These are phyloP conservation scores for Suillus plorans DNA, from an alignment of 768 basidiomycete species.

Conservation along the genomic window DNA sequence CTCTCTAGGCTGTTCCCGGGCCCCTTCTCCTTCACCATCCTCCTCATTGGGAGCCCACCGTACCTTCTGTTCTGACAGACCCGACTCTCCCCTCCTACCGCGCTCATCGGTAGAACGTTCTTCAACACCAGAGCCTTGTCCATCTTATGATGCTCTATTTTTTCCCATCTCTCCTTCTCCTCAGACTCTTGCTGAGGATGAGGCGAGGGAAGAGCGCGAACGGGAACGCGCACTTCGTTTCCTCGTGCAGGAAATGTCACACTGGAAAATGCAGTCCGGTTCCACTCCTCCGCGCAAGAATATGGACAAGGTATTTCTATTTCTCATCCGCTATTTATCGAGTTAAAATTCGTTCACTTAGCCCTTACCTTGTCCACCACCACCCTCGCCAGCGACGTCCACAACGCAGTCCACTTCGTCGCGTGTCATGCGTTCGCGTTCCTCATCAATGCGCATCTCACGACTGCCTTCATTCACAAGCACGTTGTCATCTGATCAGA, in stretches of 20 bases:
- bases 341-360: not conserved
- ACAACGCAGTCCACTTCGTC: conserved; percentile 25
- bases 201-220: conserved; percentile 27
- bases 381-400: conserved; percentile 29
- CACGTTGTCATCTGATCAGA: conserved; percentile 34
- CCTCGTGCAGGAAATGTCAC: conserved; percentile 36
- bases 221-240: conserved; percentile 35
- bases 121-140: conserved; percentile 18
- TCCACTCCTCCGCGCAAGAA: conserved; percentile 13
- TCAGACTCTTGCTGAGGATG: conserved; percentile 9
- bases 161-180: conserved; percentile 21
- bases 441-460: conserved; percentile 29
- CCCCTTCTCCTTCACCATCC: conserved; percentile 28
- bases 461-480: conserved; percentile 34
- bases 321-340: not conserved
- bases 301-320: conserved; percentile 9
- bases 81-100: conserved; percentile 32
- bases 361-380: conserved; percentile 16
- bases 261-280: conserved; percentile 18
- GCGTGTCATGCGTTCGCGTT: conserved; percentile 29
- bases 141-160: conserved; percentile 36
- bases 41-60: conserved; percentile 32
- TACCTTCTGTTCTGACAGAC: conserved; percentile 23
- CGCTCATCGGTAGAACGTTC: conserved; percentile 22
- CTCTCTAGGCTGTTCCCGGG: not conserved